Evolutionary conservation across 83 land plant species (phyloP).

Genomic region (Thuja plicata): DNA sequence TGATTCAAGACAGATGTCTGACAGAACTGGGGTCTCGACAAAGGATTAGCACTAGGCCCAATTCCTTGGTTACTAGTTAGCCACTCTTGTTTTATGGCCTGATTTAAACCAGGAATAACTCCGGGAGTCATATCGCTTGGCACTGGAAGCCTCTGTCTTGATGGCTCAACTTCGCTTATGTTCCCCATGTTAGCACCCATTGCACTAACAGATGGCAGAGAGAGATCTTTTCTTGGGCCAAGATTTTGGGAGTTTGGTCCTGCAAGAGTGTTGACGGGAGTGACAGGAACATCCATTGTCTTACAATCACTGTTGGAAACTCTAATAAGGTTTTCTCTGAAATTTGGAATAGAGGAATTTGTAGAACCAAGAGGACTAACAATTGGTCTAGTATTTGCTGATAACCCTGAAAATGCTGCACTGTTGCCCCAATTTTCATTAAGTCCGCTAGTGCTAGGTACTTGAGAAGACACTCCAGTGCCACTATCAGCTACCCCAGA

Average conservation of each 20-base stretch:
- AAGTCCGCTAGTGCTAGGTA: conserved; percentile 31
- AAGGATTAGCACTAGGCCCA: neutral
- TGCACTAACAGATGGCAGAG: neutral
- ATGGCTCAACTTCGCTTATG: neutral
- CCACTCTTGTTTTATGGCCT: neutral
- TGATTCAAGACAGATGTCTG: conserved; percentile 2
- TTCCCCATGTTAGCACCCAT: neutral
- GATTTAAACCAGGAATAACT: neutral
- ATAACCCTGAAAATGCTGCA: conserved; percentile 22
- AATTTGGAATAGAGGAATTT: conserved; percentile 4
- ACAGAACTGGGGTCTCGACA: neutral
- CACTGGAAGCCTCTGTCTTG: conserved; percentile 4
- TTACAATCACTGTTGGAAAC: neutral
- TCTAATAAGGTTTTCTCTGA: conserved; percentile 18
- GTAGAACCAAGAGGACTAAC: conserved; percentile 17
- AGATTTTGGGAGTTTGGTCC: conserved; percentile 9
- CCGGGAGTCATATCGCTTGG: conserved; percentile 6
- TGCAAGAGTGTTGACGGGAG: conserved; percentile 8
- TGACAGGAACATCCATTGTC: conserved; percentile 1
- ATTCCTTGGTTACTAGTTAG: neutral
- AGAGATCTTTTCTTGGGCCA: conserved; percentile 1
- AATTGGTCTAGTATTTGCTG: conserved; percentile 20
- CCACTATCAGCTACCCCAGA: conserved; percentile 20
- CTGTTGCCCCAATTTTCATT: conserved; percentile 35
- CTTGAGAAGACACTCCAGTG: conserved; percentile 18